These are phyloP conservation scores for Papiliotrema nemorosa DNA, from an alignment of 1,284 basidiomycete genomes.

Conservation along the genomic window DNA sequence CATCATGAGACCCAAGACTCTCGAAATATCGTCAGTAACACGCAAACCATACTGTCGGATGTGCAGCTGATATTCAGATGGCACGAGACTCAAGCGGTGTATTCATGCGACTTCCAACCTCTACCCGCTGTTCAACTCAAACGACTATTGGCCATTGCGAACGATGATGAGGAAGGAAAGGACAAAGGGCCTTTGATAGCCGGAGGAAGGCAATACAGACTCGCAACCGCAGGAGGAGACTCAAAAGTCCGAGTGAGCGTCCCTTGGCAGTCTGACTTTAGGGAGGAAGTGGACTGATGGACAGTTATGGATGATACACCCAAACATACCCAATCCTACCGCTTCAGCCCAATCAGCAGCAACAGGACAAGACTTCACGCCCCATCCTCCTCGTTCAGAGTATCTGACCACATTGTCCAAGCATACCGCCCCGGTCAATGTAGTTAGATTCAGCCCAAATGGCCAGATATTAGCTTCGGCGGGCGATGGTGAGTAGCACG, in stretches of 20 bases:
- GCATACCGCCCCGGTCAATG: conserved; percentile 94
- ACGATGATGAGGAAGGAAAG: conserved; percentile 31
- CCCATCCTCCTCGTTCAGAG: conserved; percentile 82
- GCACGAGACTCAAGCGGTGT: conserved; percentile 90
- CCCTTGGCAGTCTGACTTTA: neutral
- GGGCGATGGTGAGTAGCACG: conserved; percentile 73
- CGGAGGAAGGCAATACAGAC: conserved; percentile 63
- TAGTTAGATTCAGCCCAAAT: conserved; percentile 91
- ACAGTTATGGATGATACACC: conserved; percentile 91
- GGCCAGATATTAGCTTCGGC: conserved; percentile 92
- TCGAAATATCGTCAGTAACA: conserved; percentile 47
- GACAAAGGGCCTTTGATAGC: conserved; percentile 24
- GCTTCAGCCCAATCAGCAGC: conserved; percentile 56
- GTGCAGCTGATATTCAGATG: conserved; percentile 52
- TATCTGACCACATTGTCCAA: conserved; percentile 90
- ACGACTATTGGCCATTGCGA: conserved; percentile 44
- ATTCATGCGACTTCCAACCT: conserved; percentile 90
- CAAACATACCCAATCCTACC: conserved; percentile 68
- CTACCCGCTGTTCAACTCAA: conserved; percentile 51
- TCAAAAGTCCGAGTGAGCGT: conserved; percentile 86
- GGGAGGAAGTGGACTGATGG: neutral
- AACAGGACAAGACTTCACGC: conserved; percentile 52
- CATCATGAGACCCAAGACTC: conserved; percentile 47
- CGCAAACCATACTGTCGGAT: neutral
- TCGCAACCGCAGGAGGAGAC: conserved; percentile 95